Percentiles rank a stretch among this genome's conserved stretches.
These are phyloP conservation scores for Boletus reticuloceps DNA, from an alignment of 768 basidiomycete species.

Conservation along the genomic window DNA sequence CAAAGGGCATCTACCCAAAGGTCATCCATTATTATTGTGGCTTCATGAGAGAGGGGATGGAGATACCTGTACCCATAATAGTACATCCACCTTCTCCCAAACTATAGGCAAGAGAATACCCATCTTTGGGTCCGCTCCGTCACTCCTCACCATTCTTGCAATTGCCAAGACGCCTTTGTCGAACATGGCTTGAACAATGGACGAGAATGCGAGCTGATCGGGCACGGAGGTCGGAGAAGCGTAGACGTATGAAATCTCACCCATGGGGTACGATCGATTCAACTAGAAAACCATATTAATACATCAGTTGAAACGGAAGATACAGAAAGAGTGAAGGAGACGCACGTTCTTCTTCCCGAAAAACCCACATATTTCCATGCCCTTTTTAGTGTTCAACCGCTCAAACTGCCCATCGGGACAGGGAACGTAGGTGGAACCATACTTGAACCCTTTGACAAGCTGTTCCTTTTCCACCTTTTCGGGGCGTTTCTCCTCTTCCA, in stretches of 20 bases:
- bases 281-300: slow-evolving; percentile 46
- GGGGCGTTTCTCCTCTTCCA: slow-evolving; percentile 36
- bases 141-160: slow-evolving; percentile 74
- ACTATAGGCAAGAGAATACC: slow-evolving; percentile 66
- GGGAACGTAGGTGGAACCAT: slow-evolving; percentile 85
- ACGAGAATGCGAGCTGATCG: slow-evolving; percentile 83
- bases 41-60: neutral
- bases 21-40: neutral
- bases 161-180: slow-evolving; percentile 68
- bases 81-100: slow-evolving; percentile 69
- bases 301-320: neutral
- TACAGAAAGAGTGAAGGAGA: neutral
- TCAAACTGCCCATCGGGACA: slow-evolving; percentile 85
- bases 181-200: slow-evolving; percentile 80
- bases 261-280: slow-evolving; percentile 77
- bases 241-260: slow-evolving; percentile 86
- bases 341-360: slow-evolving; percentile 65
- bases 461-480: slow-evolving; percentile 75
- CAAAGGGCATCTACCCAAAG: slow-evolving; percentile 81
- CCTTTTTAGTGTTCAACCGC: slow-evolving; percentile 68
- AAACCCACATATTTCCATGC: slow-evolving; percentile 88
- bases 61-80: slow-evolving; percentile 80
- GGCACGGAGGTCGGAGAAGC: slow-evolving; percentile 62
- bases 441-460: slow-evolving; percentile 80
- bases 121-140: slow-evolving; percentile 81